phyloP scores from a whole-genome alignment of 495 filamentous ascomycete species.

The Podospora pseudopauciseta region DNA sequence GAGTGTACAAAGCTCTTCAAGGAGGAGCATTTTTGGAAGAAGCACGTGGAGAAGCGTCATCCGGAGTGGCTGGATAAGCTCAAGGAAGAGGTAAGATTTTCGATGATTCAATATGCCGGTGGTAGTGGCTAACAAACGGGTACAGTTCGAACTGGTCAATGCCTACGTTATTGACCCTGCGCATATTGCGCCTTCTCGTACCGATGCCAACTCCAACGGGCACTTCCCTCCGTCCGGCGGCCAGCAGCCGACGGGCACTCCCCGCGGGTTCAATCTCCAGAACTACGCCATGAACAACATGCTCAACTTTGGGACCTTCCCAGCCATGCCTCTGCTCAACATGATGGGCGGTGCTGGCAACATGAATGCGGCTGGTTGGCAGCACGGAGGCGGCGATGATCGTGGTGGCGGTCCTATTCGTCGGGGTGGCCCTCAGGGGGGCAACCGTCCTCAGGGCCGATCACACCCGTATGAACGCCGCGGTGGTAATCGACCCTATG shows the following conservation, averaged over 20 bases:
- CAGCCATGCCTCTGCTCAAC: conserved; percentile 49
- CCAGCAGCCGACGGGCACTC: conserved; percentile 74
- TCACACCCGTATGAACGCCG: conserved; percentile 50
- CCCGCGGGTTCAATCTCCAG: conserved; percentile 85
- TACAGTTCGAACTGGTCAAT: conserved; percentile 80
- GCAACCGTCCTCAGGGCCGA: conserved; percentile 45
- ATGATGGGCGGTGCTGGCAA: conserved; percentile 54
- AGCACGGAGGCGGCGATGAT: conserved; percentile 36
- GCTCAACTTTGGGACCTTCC: conserved; percentile 51
- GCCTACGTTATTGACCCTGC: conserved; percentile 89
- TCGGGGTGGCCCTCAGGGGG: conserved; percentile 40
- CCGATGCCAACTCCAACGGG: conserved; percentile 95
- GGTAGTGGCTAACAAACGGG: background rate
- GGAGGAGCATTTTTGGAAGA: conserved; percentile 92
- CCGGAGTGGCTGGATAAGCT: conserved; percentile 78
- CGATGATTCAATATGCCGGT: conserved; percentile 10
- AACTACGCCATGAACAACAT: conserved; percentile 55
- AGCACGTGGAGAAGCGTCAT: conserved; percentile 97
- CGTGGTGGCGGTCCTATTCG: conserved; percentile 48
- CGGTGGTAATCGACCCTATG: conserved; percentile 39
- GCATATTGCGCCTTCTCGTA: conserved; percentile 85
- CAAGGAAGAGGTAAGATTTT: conserved; percentile 69
- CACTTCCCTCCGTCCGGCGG: conserved; percentile 81
- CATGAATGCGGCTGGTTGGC: conserved; percentile 36
- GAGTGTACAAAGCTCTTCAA: conserved; percentile 97